Percentiles rank a stretch among this genome's conserved stretches.
These are phyloP conservation scores for Solanum ossicruentum DNA, from an alignment of 257 asterid genomes.

Conservation along the genomic window DNA sequence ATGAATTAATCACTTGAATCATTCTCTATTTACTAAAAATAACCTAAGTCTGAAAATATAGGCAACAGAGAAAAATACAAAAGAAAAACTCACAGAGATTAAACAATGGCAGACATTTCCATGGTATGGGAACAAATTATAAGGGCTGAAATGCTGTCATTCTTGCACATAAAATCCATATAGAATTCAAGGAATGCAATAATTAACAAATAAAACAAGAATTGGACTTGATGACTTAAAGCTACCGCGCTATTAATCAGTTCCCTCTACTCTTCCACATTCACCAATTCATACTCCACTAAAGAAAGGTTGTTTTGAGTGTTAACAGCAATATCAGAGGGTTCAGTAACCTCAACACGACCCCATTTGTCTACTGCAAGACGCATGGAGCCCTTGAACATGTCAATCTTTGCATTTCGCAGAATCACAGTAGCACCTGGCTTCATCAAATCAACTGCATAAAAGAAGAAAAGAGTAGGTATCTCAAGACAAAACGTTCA, in stretches of 20 bases:
- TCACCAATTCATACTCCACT: not conserved
- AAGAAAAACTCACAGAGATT: not conserved
- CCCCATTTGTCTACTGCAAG: constrained; percentile 2
- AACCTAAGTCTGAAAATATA: not conserved
- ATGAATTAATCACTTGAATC: not conserved
- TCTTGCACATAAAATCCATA: not conserved
- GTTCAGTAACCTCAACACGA: not conserved
- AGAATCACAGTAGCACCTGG: not conserved
- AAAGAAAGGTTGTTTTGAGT: not conserved
- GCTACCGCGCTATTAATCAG: not conserved
- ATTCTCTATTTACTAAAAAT: not conserved
- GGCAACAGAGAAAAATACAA: not conserved
- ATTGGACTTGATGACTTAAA: not conserved
- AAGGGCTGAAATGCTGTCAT: not conserved
- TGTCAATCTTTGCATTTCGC: not conserved
- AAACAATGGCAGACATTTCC: not conserved
- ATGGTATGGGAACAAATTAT: not conserved
- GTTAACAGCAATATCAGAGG: not conserved
- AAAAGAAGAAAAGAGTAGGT: not conserved
- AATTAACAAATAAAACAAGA: not conserved
- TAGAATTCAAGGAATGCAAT: not conserved
- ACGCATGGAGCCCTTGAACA: constrained; percentile 1
- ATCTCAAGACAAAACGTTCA: not conserved
- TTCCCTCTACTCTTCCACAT: not conserved
- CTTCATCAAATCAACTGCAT: not conserved